Base-by-base conservation (phyloP, 73 alveolate species). In the Paramecium caudatum region DNA sequence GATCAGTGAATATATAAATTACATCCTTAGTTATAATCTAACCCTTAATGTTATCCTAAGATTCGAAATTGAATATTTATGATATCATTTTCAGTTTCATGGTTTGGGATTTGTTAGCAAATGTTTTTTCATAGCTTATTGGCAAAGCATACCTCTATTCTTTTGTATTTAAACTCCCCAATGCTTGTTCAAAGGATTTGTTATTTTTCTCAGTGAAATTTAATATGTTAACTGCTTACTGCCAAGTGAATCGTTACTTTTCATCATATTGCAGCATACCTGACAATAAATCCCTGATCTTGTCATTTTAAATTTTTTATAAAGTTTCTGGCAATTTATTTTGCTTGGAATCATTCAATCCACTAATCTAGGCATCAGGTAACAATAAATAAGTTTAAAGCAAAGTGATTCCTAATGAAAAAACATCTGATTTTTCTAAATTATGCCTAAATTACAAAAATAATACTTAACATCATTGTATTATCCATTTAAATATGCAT, bases 381-480 rank as follows among this genome's bases (percentile, higher is more conserved):
- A 86, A 65, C 2, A 86, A 41, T 13, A 86, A 63, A 34, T 47
- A 15, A 12, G 68, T 27, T 63, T 86, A 21, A 3, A 86, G 9
- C 16, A 86, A 70, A 1, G 84, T 50, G 3, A 86, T 34, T 32
- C 93, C 93, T 41, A 86, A 63, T 8, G 90, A 62, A 46, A 63
- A 86, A 25, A 86, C 47, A 63, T 86, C 93, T 32, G 90, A 62
- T 15, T 86, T 86, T 63, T 86, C 62, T 62, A 86, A 63, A 46
- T 86, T 78, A 23, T 86, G 93, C 43, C 46, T 43, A 12, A 36
- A 62, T 34, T 49, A 8, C 15, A 55, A 3, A 55, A 0, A 55
- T 49, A 55, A 10, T 55, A 55, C 88, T 45, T 74, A 37, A 74
- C 62, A 74, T 74, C 84, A 32, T 37, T 68, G 15, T 13, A 34